Conservation (phyloP, 495 filamentous ascomycete genomes). For the Penicillium salamii region DNA sequence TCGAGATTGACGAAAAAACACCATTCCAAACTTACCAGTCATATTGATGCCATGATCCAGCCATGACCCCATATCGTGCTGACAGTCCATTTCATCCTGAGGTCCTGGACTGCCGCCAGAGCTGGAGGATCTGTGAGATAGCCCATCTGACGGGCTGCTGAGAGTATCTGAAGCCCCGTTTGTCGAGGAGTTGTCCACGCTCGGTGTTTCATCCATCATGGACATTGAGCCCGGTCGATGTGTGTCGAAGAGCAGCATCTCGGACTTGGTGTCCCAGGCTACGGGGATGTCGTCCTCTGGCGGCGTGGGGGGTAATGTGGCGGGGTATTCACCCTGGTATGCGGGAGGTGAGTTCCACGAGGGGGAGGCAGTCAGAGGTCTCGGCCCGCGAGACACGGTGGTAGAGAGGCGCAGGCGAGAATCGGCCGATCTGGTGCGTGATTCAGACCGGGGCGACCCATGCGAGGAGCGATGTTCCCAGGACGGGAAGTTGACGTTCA, state of each 20-base stretch:
- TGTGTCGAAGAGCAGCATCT: constrained; percentile 34
- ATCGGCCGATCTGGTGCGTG: constrained; percentile 34
- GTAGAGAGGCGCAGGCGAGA: constrained; percentile 38
- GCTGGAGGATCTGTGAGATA: constrained; percentile 36
- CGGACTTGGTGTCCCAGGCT: constrained; percentile 36
- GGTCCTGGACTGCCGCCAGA: constrained; percentile 36
- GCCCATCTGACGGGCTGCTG: constrained; percentile 34
- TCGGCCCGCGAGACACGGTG: constrained; percentile 33
- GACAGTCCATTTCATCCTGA: constrained; percentile 39
- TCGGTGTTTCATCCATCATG: constrained; percentile 39
- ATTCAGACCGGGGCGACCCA: constrained; percentile 25
- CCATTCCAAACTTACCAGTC: constrained; percentile 32
- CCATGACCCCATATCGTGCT: constrained; percentile 38
- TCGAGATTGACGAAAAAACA: background rate
- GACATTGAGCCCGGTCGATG: constrained; percentile 29
- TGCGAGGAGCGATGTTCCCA: constrained; percentile 38
- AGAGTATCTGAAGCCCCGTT: constrained; percentile 27
- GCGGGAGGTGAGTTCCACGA: constrained; percentile 29
- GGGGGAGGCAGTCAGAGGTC: constrained; percentile 29
- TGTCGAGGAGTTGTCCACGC: constrained; percentile 29
- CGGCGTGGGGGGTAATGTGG: constrained; percentile 39
- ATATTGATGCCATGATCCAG: constrained; percentile 43
- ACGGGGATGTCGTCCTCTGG: constrained; percentile 45
- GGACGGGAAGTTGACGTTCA: constrained; percentile 38
- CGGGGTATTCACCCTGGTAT: constrained; percentile 33